Evolutionary conservation across 495 filamentous ascomycete species (phyloP).

Genomic region (Poronia punctata): DNA sequence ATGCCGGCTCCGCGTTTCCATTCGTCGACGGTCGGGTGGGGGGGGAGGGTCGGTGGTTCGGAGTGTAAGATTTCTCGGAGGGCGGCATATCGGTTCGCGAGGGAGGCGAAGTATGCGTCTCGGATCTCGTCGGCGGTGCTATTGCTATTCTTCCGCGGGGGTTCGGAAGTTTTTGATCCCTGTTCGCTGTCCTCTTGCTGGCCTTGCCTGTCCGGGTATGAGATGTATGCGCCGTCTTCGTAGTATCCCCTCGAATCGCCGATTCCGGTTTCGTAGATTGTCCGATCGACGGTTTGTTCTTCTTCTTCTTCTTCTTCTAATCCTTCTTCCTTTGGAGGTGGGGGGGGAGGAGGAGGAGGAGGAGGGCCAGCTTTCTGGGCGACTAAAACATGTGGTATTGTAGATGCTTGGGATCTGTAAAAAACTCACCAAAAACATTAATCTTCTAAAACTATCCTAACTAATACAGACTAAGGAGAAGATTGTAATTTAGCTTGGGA

Average conservation of each 20-base stretch:
- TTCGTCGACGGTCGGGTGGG: slow-evolving; percentile 50
- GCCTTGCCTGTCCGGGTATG: slow-evolving; percentile 39
- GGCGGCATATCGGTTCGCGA: slow-evolving; percentile 51
- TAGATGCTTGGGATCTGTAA: slow-evolving; percentile 64
- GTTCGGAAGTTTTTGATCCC: too few species aligned
- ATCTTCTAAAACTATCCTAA: slow-evolving; percentile 24
- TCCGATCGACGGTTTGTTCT: slow-evolving; percentile 28
- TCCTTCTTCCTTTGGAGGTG: slow-evolving; percentile 7
- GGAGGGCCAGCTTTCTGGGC: slow-evolving; percentile 46
- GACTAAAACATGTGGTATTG: slow-evolving; percentile 59
- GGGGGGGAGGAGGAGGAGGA: slow-evolving; percentile 23
- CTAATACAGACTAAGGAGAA: slow-evolving; percentile 7
- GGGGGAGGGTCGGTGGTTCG: slow-evolving; percentile 41
- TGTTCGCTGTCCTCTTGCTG: too few species aligned
- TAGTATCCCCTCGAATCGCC: slow-evolving; percentile 56
- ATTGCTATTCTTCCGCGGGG: too few species aligned
- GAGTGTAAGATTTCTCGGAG: slow-evolving; percentile 53
- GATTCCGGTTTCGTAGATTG: slow-evolving; percentile 34
- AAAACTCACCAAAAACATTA: slow-evolving; percentile 37
- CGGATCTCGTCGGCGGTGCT: slow-evolving; percentile 27
- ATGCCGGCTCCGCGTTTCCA: slow-evolving; percentile 35
- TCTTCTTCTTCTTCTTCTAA: slow-evolving; percentile 19
- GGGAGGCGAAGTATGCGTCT: slow-evolving; percentile 55
- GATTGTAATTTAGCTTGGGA: slow-evolving; percentile 12
- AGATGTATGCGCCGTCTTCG: slow-evolving; percentile 64